phyloP scores from a whole-genome alignment of 352 stramenopile genomes.

The Phytophthora tubulina region DNA sequence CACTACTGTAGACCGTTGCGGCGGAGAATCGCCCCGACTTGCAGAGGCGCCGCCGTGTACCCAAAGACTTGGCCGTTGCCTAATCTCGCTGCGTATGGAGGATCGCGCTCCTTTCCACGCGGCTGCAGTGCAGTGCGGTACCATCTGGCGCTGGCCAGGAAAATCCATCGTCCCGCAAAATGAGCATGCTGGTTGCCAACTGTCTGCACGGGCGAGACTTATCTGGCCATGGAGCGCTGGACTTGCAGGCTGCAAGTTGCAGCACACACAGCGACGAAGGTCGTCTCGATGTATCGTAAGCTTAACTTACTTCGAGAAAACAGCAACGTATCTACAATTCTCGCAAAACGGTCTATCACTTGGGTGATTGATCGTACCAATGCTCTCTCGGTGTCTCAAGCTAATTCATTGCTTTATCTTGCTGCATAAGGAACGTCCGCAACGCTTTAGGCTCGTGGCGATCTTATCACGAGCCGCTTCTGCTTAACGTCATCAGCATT shows the following conservation, averaged over 20 bases:
- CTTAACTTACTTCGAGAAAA: not conserved
- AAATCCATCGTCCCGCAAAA: slow-evolving; percentile 20
- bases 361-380: not conserved
- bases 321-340: not conserved
- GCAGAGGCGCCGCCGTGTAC: slow-evolving; percentile 1
- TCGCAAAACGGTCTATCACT: not conserved
- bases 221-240: slow-evolving; percentile 19
- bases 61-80: slow-evolving; percentile 25
- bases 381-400: not conserved
- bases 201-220: slow-evolving; percentile 14
- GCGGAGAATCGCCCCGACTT: slow-evolving; percentile 6
- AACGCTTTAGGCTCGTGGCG: not conserved
- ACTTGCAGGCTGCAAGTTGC: no score
- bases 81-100: slow-evolving; percentile 12
- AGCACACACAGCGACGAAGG: not conserved
- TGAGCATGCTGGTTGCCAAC: slow-evolving; percentile 3
- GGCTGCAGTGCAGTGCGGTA: not conserved
- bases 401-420: slow-evolving; percentile 3
- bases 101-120: slow-evolving; percentile 1
- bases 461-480: not conserved
- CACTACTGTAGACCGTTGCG: slow-evolving; percentile 2
- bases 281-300: not conserved
- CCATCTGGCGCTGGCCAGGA: slow-evolving; percentile 2
- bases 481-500: not conserved
- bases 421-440: not conserved